These are phyloP conservation scores for Avena insularis DNA, from an alignment of 176 grass and related monocot genomes.

Conservation along the genomic window DNA sequence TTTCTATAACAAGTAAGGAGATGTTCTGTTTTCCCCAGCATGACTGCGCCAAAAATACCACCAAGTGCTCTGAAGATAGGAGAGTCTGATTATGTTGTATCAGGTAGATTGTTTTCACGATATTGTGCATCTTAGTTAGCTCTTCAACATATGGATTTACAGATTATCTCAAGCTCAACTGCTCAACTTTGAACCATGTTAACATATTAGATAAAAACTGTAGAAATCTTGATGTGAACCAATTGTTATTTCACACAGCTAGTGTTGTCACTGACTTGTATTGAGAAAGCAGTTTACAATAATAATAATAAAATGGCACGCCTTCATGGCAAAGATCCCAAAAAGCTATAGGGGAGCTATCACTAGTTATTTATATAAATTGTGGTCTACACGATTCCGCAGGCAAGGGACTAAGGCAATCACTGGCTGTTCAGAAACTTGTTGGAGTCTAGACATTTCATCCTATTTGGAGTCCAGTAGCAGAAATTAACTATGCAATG, in stretches of 20 bases:
- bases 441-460: constrained; percentile 7
- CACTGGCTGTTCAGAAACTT: neutral
- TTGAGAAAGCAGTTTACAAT: constrained; percentile 9
- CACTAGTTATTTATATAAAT: constrained; percentile 3
- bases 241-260: neutral
- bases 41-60: constrained; percentile 88
- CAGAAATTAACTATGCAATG: neutral
- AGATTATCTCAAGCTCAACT: neutral
- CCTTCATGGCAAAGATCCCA: neutral
- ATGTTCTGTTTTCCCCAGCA: constrained; percentile 53
- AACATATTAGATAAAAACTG: constrained; percentile 22
- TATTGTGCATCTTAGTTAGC: neutral
- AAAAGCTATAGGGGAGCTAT: neutral
- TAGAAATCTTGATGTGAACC: constrained; percentile 27
- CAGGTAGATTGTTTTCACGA: constrained; percentile 52
- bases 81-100: constrained; percentile 83
- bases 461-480: neutral
- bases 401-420: neutral
- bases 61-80: constrained; percentile 75
- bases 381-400: neutral
- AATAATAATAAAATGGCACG: neutral
- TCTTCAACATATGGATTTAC: constrained; percentile 14
- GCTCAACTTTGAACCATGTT: neutral
- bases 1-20: constrained; percentile 32
- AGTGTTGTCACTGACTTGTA: neutral